Conservation (phyloP, 768 basidiomycete genomes). For the Russula sp. region DNA sequence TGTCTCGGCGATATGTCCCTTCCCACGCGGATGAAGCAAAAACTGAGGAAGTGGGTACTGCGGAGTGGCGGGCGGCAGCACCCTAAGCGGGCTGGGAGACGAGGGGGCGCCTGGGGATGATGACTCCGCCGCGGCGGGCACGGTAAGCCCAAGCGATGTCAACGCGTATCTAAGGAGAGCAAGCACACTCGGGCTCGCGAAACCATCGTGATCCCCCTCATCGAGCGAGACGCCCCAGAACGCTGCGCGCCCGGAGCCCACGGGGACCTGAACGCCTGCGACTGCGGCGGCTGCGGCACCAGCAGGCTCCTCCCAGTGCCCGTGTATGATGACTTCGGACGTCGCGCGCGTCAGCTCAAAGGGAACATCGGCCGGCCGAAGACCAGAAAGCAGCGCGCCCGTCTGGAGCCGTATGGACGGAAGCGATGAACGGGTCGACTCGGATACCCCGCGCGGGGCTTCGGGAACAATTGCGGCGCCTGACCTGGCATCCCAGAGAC, state of each 20-base stretch:
- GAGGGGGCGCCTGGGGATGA: not conserved
- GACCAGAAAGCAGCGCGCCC: conserved; percentile 5
- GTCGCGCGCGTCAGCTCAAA: conserved; percentile 1
- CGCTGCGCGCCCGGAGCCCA: conserved; percentile 17
- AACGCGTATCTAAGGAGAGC: conserved; percentile 12
- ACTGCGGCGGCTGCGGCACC: not conserved
- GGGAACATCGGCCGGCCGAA: conserved; percentile 6
- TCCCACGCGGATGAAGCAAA: conserved; percentile 43
- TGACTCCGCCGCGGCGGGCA: conserved; percentile 26
- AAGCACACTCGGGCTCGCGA: not conserved
- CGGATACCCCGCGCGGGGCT: not conserved
- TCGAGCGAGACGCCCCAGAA: conserved; percentile 19
- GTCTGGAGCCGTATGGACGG: conserved; percentile 14
- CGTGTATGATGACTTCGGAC: not conserved
- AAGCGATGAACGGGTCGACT: not conserved
- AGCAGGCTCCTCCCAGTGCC: conserved; percentile 12
- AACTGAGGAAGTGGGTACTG: conserved; percentile 49
- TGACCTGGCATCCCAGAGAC: conserved; percentile 36
- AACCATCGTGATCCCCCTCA: not conserved
- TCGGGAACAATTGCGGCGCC: conserved; percentile 21
- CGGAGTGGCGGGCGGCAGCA: conserved; percentile 34
- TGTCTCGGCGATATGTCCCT: conserved; percentile 36
- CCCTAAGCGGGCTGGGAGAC: conserved; percentile 25
- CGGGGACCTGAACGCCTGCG: conserved; percentile 14
- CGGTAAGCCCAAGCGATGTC: conserved; percentile 30